Evolutionary conservation across 805 yeast genomes (phyloP).

Genomic region (Hanseniaspora guilliermondii): DNA sequence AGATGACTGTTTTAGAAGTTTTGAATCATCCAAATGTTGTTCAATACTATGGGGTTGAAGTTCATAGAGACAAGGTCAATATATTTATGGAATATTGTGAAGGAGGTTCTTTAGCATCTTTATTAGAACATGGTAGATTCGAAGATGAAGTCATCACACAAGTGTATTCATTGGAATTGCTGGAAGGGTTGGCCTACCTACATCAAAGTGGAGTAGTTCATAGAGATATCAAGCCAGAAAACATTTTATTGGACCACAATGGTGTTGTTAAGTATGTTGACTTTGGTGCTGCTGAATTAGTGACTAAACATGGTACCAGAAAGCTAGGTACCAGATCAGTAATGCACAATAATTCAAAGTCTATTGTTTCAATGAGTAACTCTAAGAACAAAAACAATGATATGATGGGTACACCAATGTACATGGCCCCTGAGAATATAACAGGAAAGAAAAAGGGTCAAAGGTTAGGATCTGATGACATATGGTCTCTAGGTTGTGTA

Average conservation of each 20-base stretch:
- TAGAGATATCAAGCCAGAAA: constrained; percentile 92
- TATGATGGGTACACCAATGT: constrained; percentile 90
- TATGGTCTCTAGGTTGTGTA: constrained; percentile 96
- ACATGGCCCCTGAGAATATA: constrained; percentile 95
- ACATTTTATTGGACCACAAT: constrained; percentile 74
- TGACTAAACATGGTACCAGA: constrained; percentile 46
- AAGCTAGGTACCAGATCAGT: constrained; percentile 16
- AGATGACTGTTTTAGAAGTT: constrained; percentile 92
- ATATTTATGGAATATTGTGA: constrained; percentile 97
- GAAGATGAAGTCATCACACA: constrained; percentile 91
- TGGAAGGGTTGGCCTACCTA: constrained; percentile 87
- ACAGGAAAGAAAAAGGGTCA: constrained; percentile 49
- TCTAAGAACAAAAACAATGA: constrained; percentile 23
- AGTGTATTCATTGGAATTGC: constrained; percentile 78
- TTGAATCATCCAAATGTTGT: constrained; percentile 92
- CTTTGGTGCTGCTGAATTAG: constrained; percentile 93
- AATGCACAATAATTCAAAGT: constrained; percentile 21
- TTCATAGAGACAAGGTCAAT: constrained; percentile 87
- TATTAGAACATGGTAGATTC: constrained; percentile 82
- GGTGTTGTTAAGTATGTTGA: constrained; percentile 93
- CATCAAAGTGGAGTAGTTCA: constrained; percentile 95
- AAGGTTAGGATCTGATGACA: constrained; percentile 44
- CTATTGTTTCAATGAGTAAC: constrained; percentile 18
- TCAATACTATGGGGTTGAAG: constrained; percentile 93
- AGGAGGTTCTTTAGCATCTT: constrained; percentile 79